These are phyloP conservation scores for Rosellinia necatrix DNA, from an alignment of 2,329 filamentous ascomycete genomes.

Conservation along the genomic window DNA sequence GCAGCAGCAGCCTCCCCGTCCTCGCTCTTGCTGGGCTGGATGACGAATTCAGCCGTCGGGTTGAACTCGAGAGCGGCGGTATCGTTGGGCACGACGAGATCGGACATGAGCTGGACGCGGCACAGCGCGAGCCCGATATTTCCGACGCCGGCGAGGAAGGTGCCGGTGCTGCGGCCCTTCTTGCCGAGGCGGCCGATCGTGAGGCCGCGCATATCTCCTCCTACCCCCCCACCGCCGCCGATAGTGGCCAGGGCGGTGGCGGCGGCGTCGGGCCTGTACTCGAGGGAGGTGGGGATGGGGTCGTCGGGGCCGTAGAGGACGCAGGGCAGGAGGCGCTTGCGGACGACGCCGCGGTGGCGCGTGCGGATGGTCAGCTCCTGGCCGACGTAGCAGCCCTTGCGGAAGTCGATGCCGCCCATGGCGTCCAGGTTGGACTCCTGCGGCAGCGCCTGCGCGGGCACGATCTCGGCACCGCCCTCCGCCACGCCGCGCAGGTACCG, in stretches of 20 bases:
- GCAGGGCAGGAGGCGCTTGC: slow-evolving; percentile 86
- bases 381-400: slow-evolving; percentile 95
- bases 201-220: slow-evolving; percentile 38
- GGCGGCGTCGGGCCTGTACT: slow-evolving; percentile 50
- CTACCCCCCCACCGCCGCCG: background rate
- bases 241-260: no score
- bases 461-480: slow-evolving; percentile 83
- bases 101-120: slow-evolving; percentile 88
- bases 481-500: slow-evolving; percentile 81
- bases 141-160: slow-evolving; percentile 77
- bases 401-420: slow-evolving; percentile 85
- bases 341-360: slow-evolving; percentile 88
- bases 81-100: slow-evolving; percentile 71
- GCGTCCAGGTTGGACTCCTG: slow-evolving; percentile 90
- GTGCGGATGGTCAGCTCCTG: slow-evolving; percentile 97
- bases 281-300: slow-evolving; percentile 46
- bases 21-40: slow-evolving; percentile 51
- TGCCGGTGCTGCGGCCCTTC: slow-evolving; percentile 75
- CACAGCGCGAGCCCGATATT: slow-evolving; percentile 89
- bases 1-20: slow-evolving; percentile 37
- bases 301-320: slow-evolving; percentile 65
- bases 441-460: slow-evolving; percentile 72
- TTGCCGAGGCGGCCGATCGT: slow-evolving; percentile 58
- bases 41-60: slow-evolving; percentile 64
- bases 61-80: slow-evolving; percentile 66